Evolutionary conservation across 2,329 filamentous ascomycete species (phyloP).

Genomic region (Huntiella abstrusa): DNA sequence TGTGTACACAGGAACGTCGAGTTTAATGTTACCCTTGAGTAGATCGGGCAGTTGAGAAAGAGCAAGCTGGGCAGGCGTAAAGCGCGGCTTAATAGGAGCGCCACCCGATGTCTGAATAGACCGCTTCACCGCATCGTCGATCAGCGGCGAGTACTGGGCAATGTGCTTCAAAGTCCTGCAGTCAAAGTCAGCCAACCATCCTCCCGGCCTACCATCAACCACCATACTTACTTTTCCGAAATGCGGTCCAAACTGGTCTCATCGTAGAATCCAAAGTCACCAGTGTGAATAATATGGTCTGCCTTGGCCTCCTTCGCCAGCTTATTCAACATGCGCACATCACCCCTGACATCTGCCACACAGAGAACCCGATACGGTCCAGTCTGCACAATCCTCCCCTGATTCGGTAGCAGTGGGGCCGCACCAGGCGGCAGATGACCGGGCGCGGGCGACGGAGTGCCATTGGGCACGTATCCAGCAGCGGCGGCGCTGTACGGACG

Average conservation of each 20-base stretch:
- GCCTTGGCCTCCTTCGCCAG: slow-evolving; percentile 86
- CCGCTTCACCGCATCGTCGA: slow-evolving; percentile 59
- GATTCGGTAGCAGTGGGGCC: slow-evolving; percentile 46
- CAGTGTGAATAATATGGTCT: slow-evolving; percentile 95
- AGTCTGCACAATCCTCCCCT: slow-evolving; percentile 46
- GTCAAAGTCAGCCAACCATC: not conserved
- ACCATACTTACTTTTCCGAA: slow-evolving; percentile 74
- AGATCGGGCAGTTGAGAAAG: slow-evolving; percentile 86
- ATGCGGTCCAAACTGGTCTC: slow-evolving; percentile 89
- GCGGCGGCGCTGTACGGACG: slow-evolving; percentile 28
- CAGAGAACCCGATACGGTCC: slow-evolving; percentile 49
- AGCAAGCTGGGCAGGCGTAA: slow-evolving; percentile 61
- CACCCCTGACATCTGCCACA: slow-evolving; percentile 61
- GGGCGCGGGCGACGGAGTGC: slow-evolving; percentile 20
- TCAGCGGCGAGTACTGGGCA: slow-evolving; percentile 90
- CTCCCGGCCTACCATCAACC: too few species aligned
- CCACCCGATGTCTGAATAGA: slow-evolving; percentile 45
- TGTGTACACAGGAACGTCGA: slow-evolving; percentile 94
- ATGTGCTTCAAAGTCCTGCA: slow-evolving; percentile 91
- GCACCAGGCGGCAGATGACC: slow-evolving; percentile 30
- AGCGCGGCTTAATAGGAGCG: slow-evolving; percentile 71
- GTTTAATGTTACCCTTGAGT: slow-evolving; percentile 69
- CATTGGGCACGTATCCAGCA: slow-evolving; percentile 43
- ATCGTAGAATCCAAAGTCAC: slow-evolving; percentile 98
- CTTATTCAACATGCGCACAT: slow-evolving; percentile 87